phyloP scores from a whole-genome alignment of 2,329 filamentous ascomycete genomes.

The Colletotrichum somersetense region DNA sequence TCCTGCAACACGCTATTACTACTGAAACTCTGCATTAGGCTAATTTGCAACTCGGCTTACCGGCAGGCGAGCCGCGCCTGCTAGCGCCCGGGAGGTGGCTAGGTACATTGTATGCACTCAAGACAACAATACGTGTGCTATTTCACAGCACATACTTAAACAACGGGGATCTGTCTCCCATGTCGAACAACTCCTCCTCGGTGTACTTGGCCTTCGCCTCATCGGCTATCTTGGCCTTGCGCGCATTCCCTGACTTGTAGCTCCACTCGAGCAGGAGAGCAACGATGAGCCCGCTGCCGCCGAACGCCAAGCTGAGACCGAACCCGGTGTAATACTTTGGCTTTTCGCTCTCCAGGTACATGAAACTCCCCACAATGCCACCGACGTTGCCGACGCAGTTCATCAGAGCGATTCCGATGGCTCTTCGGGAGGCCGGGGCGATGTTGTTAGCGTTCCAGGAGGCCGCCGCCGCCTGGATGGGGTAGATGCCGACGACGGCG shows the following conservation, averaged over 20 bases:
- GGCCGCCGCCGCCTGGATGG: slow-evolving; percentile 37
- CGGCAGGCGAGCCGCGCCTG: no score
- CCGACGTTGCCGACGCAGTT: slow-evolving; percentile 49
- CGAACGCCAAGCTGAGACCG: slow-evolving; percentile 51
- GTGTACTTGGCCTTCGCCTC: slow-evolving; percentile 47
- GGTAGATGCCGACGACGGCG: slow-evolving; percentile 41
- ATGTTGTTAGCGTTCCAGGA: slow-evolving; percentile 46
- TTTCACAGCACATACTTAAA: slow-evolving; percentile 39
- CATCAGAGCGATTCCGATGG: slow-evolving; percentile 49
- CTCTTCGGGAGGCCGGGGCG: slow-evolving; percentile 45
- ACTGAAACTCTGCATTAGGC: no score
- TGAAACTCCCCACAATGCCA: slow-evolving; percentile 48
- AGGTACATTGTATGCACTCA: no score
- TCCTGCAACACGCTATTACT: no score
- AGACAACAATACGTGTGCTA: neutral
- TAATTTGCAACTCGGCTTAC: no score
- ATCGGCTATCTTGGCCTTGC: slow-evolving; percentile 45
- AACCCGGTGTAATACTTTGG: slow-evolving; percentile 64
- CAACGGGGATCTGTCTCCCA: slow-evolving; percentile 50
- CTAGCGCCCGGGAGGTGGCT: no score
- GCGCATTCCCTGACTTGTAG: slow-evolving; percentile 47
- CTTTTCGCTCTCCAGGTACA: slow-evolving; percentile 47
- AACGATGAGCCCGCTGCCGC: slow-evolving; percentile 46
- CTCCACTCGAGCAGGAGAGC: slow-evolving; percentile 49
- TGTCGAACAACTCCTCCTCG: slow-evolving; percentile 48